Evolutionary conservation across 768 basidiomycete genomes (phyloP).

Genomic region (Psilocybe cyanescens): DNA sequence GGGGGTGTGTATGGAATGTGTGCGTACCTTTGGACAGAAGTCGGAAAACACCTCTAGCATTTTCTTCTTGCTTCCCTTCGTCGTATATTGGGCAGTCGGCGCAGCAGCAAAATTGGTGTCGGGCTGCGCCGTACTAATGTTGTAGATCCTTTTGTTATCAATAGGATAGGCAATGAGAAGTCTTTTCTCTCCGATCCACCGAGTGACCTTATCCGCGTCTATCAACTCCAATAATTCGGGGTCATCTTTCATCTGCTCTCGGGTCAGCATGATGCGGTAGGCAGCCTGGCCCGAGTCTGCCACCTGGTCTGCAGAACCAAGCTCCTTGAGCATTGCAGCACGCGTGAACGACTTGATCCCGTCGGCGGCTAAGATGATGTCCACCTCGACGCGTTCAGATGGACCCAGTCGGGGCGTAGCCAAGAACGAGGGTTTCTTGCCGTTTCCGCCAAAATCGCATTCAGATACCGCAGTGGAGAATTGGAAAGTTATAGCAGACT

Average conservation of each 20-base stretch:
- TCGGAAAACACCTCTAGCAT: slow-evolving; percentile 9
- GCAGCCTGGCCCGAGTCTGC: slow-evolving; percentile 4
- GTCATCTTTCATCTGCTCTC: slow-evolving; percentile 5
- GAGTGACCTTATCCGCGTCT: slow-evolving; percentile 1
- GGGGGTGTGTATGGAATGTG: no score
- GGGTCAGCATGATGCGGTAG: slow-evolving; percentile 10
- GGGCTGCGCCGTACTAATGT: slow-evolving; percentile 5
- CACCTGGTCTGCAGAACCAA: neutral
- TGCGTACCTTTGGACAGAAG: slow-evolving; percentile 8
- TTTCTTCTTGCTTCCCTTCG: neutral
- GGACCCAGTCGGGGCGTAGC: neutral
- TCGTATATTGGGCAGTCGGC: slow-evolving; percentile 5
- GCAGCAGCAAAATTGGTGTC: slow-evolving; percentile 6
- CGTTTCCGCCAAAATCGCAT: neutral
- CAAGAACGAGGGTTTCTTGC: neutral
- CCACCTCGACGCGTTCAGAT: neutral
- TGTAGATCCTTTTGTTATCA: slow-evolving; percentile 4
- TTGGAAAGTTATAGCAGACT: slow-evolving; percentile 3
- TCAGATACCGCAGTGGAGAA: slow-evolving; percentile 5
- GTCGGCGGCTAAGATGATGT: slow-evolving; percentile 7
- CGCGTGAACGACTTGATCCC: slow-evolving; percentile 2
- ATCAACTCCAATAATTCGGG: slow-evolving; percentile 5
- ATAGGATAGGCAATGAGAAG: slow-evolving; percentile 5
- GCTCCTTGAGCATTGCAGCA: slow-evolving; percentile 1
- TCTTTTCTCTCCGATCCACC: slow-evolving; percentile 8